A percentile compares a stretch with the other conserved stretches of the same genome.
These are phyloP conservation scores for Closterium sp. DNA, from an alignment of 139 green algal genomes.

Conservation along the genomic window DNA sequence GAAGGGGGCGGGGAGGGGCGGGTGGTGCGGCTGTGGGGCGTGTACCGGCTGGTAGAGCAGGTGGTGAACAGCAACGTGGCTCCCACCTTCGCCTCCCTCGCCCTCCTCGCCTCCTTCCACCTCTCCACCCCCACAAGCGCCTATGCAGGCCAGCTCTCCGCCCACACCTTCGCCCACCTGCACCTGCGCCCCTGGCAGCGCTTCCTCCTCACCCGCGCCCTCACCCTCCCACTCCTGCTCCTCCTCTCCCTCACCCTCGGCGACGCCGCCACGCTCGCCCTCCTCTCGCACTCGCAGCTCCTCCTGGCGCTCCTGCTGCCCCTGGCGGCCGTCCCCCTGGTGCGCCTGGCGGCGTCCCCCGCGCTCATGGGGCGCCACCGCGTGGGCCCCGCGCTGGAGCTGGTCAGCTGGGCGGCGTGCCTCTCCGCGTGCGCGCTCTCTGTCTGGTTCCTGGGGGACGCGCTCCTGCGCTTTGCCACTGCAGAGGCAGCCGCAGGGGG, in stretches of 20 bases:
- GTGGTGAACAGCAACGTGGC: neutral
- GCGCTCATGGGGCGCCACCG: slow-evolving; percentile 34
- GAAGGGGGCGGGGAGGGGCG: neutral
- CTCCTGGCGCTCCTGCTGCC: slow-evolving; percentile 53
- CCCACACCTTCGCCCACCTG: neutral
- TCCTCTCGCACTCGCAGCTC: slow-evolving; percentile 19
- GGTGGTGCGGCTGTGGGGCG: neutral
- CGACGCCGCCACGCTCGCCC: neutral
- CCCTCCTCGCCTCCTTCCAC: neutral
- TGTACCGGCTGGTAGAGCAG: neutral
- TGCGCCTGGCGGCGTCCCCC: slow-evolving; percentile 41
- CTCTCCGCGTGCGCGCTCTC: neutral
- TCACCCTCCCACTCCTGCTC: neutral
- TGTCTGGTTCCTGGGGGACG: neutral
- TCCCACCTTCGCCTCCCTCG: neutral
- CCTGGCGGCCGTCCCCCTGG: slow-evolving; percentile 53
- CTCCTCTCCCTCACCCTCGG: neutral
- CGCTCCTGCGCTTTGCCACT: neutral
- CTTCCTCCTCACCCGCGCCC: neutral
- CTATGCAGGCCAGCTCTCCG: neutral
- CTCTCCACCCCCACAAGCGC: neutral
- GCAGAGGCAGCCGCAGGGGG: neutral
- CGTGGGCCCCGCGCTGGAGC: slow-evolving; percentile 15
- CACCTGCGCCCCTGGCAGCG: neutral
- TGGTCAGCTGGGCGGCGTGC: neutral